Evolutionary conservation across 192 early-diverging fungal species (phyloP).

Genomic region (Gaertneriomyces sp.): DNA sequence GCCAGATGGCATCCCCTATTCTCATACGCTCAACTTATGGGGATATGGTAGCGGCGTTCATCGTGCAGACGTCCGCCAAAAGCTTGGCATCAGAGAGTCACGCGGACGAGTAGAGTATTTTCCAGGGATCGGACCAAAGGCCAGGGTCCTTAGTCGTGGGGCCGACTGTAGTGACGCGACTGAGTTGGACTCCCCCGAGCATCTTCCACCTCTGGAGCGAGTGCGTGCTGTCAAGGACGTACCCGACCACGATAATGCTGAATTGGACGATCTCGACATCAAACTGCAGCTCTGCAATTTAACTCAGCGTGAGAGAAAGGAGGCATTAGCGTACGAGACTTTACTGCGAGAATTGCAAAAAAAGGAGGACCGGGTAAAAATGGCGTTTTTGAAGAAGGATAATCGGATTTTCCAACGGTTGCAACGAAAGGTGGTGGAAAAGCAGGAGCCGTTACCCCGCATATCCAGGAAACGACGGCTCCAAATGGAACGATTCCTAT

Average conservation of each 20-base stretch:
- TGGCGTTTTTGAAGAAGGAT: not conserved
- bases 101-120: not conserved
- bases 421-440: not conserved
- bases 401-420: not conserved
- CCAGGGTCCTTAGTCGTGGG: not conserved
- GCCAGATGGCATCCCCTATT: not conserved
- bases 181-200: too few relatives aligned
- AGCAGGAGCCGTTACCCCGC: too few relatives aligned
- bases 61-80: not conserved
- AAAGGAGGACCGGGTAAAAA: not conserved
- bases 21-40: not conserved
- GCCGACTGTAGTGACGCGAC: too few relatives aligned
- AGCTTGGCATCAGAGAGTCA: constrained; percentile 2
- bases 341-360: not conserved
- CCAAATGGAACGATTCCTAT: too few relatives aligned
- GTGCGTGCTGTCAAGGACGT: not conserved
- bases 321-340: not conserved
- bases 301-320: not conserved
- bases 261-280: constrained; percentile 1
- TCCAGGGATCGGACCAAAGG: not conserved
- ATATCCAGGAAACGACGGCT: too few relatives aligned
- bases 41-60: not conserved
- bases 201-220: not conserved
- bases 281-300: constrained; percentile 4
- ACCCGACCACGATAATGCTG: not conserved